Conservation (phyloP, 768 basidiomycete species). For the Mycena rebaudengoi region DNA sequence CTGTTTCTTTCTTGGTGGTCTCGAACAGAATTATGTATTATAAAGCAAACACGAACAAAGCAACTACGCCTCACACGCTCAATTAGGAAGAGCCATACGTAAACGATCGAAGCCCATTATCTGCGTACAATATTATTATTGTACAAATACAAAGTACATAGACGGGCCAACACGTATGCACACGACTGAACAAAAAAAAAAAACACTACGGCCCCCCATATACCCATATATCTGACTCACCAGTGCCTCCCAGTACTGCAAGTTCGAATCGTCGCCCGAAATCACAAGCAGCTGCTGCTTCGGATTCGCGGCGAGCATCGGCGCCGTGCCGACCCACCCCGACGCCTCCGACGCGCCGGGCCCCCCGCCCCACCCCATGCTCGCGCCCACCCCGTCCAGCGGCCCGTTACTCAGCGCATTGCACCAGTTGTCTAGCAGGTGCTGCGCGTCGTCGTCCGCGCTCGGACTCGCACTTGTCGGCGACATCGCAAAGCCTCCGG, state of each 20-base stretch:
- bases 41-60: too few species aligned
- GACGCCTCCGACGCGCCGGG: constrained; percentile 64
- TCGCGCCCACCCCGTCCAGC: constrained; percentile 58
- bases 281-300: constrained; percentile 54
- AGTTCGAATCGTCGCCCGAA: constrained; percentile 77
- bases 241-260: constrained; percentile 85
- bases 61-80: too few species aligned
- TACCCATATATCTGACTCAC: constrained; percentile 78
- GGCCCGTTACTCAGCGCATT: constrained; percentile 75
- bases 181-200: too few species aligned
- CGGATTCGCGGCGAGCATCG: constrained; percentile 50
- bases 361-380: constrained; percentile 67
- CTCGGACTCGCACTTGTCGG: constrained; percentile 76
- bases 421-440: constrained; percentile 85
- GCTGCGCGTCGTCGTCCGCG: constrained; percentile 85
- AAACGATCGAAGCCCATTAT: too few species aligned
- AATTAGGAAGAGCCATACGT: too few species aligned
- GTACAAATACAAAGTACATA: too few species aligned
- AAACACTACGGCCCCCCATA: too few species aligned
- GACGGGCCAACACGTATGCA: too few species aligned
- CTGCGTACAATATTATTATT: too few species aligned
- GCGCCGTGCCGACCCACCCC: constrained; percentile 63
- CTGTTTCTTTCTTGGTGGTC: too few species aligned
- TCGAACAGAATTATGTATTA: too few species aligned
- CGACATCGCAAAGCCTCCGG: constrained; percentile 56